Conservation (phyloP, 2,329 filamentous ascomycete genomes). For the Fusarium virguliforme region DNA sequence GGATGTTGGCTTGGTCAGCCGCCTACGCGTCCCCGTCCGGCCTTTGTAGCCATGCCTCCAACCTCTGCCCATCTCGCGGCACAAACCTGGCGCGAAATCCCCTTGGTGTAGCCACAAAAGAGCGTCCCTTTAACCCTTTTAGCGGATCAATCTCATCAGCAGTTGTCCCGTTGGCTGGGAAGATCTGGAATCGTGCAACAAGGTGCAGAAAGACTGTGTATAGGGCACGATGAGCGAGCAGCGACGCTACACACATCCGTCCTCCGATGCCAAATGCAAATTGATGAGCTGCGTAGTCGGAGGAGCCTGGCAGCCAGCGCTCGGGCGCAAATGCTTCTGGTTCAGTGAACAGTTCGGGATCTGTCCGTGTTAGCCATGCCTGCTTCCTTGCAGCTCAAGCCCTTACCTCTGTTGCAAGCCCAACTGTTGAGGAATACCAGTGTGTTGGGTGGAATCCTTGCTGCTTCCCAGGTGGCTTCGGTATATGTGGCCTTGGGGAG, state of each 20-base stretch:
- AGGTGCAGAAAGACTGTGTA: conserved; percentile 68
- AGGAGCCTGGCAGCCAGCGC: conserved; percentile 58
- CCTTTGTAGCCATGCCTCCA: conserved; percentile 15
- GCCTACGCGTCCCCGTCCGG: conserved; percentile 1
- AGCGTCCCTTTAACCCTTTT: conserved; percentile 38
- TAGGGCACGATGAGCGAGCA: conserved; percentile 69
- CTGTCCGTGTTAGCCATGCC: conserved; percentile 49
- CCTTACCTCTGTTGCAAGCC: conserved; percentile 51
- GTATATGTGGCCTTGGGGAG: conserved; percentile 67
- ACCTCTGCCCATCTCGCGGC: conserved; percentile 24
- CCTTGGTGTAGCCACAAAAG: conserved; percentile 34
- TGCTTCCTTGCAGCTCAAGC: background rate
- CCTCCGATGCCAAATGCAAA: conserved; percentile 70
- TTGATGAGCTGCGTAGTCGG: conserved; percentile 60
- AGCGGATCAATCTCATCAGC: conserved; percentile 46
- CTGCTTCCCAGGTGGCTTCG: conserved; percentile 46
- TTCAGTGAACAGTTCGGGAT: conserved; percentile 74
- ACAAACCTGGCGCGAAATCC: conserved; percentile 33
- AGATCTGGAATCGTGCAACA: conserved; percentile 61
- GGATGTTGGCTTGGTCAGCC: no score
- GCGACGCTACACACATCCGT: conserved; percentile 69
- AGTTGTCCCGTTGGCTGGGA: conserved; percentile 46
- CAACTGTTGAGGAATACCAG: conserved; percentile 53
- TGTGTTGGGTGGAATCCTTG: conserved; percentile 70
- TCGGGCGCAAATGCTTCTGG: conserved; percentile 73